Evolutionary conservation across 169 alveolate genomes (phyloP).

Genomic region (Plasmodium adleri): DNA sequence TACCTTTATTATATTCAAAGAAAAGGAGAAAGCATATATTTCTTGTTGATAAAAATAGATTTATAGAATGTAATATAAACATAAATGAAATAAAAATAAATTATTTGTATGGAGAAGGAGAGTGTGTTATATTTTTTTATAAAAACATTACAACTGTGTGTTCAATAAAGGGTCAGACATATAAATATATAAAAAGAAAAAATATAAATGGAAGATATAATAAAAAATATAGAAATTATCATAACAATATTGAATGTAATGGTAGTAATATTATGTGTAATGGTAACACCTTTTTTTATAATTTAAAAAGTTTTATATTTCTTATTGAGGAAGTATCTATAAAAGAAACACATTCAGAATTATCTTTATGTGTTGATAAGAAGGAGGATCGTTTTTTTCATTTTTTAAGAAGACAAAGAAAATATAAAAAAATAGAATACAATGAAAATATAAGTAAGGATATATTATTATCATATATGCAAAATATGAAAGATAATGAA

Average conservation of each 20-base stretch:
- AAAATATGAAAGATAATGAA: too few relatives aligned
- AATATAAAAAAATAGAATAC: neutral
- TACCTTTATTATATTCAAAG: neutral
- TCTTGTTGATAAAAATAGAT: neutral
- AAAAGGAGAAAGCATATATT: neutral
- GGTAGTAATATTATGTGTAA: too few relatives aligned
- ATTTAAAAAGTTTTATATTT: conserved; percentile 5
- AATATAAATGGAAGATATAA: neutral
- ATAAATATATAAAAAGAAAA: neutral
- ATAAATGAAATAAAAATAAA: neutral
- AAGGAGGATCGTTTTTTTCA: neutral
- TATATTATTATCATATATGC: too few relatives aligned
- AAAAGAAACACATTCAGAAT: conserved; percentile 11
- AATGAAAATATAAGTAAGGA: neutral
- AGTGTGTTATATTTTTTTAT: conserved; percentile 10
- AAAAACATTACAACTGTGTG: neutral
- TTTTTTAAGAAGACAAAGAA: neutral
- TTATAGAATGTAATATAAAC: neutral
- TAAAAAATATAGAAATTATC: too few relatives aligned
- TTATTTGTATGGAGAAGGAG: conserved; percentile 12
- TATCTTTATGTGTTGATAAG: neutral
- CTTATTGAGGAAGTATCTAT: conserved; percentile 5
- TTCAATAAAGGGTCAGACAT: neutral
- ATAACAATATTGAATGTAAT: too few relatives aligned
- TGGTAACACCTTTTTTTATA: neutral